Base-by-base conservation (phyloP, 192 early-diverging fungal species). In the Backusella tuberculispora region DNA sequence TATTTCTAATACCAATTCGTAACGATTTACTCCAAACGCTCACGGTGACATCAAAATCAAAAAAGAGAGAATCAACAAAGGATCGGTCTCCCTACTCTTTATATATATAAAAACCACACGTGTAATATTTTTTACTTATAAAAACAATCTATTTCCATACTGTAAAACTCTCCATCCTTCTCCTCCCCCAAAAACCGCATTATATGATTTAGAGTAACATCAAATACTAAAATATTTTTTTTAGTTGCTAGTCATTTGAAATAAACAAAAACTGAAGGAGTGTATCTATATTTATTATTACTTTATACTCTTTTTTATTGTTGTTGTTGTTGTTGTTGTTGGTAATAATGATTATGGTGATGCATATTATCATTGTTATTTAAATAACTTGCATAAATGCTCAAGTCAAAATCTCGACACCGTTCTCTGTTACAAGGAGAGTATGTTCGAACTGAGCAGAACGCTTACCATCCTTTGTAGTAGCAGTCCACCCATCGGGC, bases 381-480 rank as follows among this genome's bases (percentile, higher is more conserved):
- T 38, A 14, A 66, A 38, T 38, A 26, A 40, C 34, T 29, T 40
- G 64, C 29, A 7, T 69, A 42, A 26, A 38, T 69, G 14, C 17
- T 64, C 65, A 80, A 2, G 88, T 89, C 53, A 98, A 86, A 69
- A 99, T 85, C 79, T 99, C 97, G 19, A 93, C 90, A 47, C 97
- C 96, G 44, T 85, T 91, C 83, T 97, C 92, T 6, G 97, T 98
- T 14, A 99, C 95, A 40, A 99, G 80, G 69, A 99, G 82, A 38
- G 94, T 95, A 77, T 99, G 92, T 80, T 99, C 97, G 83, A 99
- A 99, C 88, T 98, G 97, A 4, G 97, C 98, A 24, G 92, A 94
- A 29, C 96, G 88, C 84, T 96, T 97, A 46, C 98, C 98, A 75
- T 99, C 98, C 63, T 74, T 75, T 7, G 98, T 99, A 3, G 92